Base-by-base conservation (phyloP, 129 eudicot genomes). In the Artemisia annua region DNA sequence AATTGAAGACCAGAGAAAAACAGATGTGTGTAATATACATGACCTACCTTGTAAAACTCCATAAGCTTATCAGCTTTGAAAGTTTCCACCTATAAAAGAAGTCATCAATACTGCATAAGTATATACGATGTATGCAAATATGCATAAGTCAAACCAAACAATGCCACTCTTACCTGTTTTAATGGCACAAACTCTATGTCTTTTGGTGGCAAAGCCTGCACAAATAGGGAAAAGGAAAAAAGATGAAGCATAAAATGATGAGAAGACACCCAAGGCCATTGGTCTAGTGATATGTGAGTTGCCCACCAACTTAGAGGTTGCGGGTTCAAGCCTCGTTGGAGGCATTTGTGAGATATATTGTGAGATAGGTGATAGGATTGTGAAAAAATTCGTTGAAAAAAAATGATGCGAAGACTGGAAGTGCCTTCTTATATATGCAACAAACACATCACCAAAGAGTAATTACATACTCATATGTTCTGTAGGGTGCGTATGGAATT, bases 181-280 rank as follows among this genome's bases (percentile, higher is more conserved):
- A 94, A 85, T 57, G 98, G 98, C 72, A 75, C 82, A 66, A 94
- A 90, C 75, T 83, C 90, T 66, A 94, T 94, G 61, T 90, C 89
- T 75, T 82, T 68, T 15, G 98, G 98, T 58, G 97, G 79, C 75
- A 94, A 83, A 55, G 97, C 98, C 98, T 94, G 91, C 52, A 54
- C 56, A 60, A 56, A 65, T 55, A n/a, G 56, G 66, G 20, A 55
- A 35, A 6, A 35, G 44, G 32, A 46, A n/a, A n/a, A n/a, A n/a
- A n/a, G n/a, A n/a, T n/a, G n/a, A n/a, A 59, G 75, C 69, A 57
- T 48, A 48, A 49, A 16, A 35, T 26, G 50, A 65, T 10, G 48
- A 22, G 55, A 65, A 52, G 3, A 50, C 14, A 30, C 39, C 39
- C 39, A 30, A 30, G 39, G 5, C 39, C 39, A 3, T 30, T 30